Conservation (phyloP, 2,329 filamentous ascomycete species). For the Akanthomyces uredinophilus region DNA sequence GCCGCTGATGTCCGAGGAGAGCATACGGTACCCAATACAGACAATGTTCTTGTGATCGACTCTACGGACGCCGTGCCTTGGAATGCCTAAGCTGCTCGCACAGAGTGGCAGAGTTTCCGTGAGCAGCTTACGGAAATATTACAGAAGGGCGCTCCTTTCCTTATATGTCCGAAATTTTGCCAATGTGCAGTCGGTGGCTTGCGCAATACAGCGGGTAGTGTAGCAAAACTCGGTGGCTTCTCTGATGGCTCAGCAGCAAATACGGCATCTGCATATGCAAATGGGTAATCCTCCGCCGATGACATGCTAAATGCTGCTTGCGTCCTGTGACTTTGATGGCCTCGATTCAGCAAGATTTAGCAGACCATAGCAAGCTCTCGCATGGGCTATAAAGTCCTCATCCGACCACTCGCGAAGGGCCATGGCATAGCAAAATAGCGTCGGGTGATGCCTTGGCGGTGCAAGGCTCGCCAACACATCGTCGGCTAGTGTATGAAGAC, state of each 20-base stretch:
- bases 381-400: not conserved
- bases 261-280: not conserved
- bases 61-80: too few relatives aligned
- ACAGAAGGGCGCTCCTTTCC: too few relatives aligned
- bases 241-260: not conserved
- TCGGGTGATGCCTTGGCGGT: not conserved
- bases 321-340: not conserved
- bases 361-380: not conserved
- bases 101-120: too few relatives aligned
- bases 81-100: too few relatives aligned
- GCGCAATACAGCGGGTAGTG: too few relatives aligned
- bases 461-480: not conserved
- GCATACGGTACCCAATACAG: too few relatives aligned
- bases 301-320: not conserved
- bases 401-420: slow-evolving; percentile 10
- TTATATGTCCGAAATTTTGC: too few relatives aligned
- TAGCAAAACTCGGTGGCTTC: too few relatives aligned
- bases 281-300: not conserved
- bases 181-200: too few relatives aligned
- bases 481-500: not conserved
- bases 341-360: not conserved
- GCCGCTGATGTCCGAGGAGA: too few relatives aligned
- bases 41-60: too few relatives aligned
- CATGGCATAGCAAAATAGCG: not conserved
- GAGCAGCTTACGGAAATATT: too few relatives aligned